Evolutionary conservation across 768 basidiomycete species (phyloP).

Genomic region (Kwoniella sp.): DNA sequence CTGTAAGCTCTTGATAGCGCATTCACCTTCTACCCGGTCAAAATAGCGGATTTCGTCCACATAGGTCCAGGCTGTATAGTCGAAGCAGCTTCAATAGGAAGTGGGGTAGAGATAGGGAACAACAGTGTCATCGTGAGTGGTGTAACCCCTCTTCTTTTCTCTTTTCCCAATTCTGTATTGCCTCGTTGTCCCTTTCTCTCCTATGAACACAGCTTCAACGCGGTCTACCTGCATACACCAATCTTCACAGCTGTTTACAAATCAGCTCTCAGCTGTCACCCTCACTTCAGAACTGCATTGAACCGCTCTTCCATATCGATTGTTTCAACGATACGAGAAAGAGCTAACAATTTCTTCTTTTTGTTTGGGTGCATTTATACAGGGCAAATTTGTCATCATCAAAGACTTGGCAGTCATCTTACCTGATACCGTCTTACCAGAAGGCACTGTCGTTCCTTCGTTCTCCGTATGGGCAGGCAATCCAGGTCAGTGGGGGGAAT

Average conservation of each 20-base stretch:
- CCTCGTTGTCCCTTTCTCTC: too few relatives aligned
- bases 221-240: too few relatives aligned
- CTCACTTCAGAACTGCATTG: too few relatives aligned
- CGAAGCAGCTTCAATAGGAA: conserved; percentile 93
- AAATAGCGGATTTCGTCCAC: conserved; percentile 91
- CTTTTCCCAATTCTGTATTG: too few relatives aligned
- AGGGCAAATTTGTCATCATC: conserved; percentile 97
- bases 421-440: conserved; percentile 85
- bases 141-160: too few relatives aligned
- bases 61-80: conserved; percentile 86
- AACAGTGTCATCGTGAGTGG: conserved; percentile 84
- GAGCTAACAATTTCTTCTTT: too few relatives aligned
- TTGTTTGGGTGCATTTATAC: conserved; percentile 2
- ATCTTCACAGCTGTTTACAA: too few relatives aligned
- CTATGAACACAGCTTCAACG: too few relatives aligned
- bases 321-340: too few relatives aligned
- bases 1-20: conserved; percentile 30
- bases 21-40: conserved; percentile 93
- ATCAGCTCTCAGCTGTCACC: too few relatives aligned
- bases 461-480: conserved; percentile 82
- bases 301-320: too few relatives aligned
- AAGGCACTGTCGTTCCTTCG: conserved; percentile 89
- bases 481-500: conserved; percentile 69
- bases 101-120: conserved; percentile 90
- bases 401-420: conserved; percentile 91